Conservation (phyloP, 2,329 filamentous ascomycete genomes). For the Huntiella savannae region DNA sequence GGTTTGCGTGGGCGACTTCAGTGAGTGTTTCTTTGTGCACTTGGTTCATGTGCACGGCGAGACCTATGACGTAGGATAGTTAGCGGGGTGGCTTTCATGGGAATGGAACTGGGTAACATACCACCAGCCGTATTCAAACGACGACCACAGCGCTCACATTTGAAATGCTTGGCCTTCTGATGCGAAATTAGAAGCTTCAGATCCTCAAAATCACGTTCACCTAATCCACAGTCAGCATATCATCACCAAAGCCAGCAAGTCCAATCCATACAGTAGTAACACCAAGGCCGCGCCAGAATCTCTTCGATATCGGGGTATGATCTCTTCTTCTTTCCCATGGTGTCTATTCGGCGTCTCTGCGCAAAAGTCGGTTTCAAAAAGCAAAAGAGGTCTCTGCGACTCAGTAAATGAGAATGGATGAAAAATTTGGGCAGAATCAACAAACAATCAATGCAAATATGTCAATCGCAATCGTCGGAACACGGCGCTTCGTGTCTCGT, state of each 20-base stretch:
- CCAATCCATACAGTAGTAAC: conserved; percentile 63
- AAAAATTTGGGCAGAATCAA: too few relatives aligned
- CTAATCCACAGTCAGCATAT: conserved; percentile 19
- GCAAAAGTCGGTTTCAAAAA: too few relatives aligned
- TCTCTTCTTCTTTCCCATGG: conserved; percentile 81
- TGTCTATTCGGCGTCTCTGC: not conserved
- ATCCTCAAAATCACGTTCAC: conserved; percentile 93
- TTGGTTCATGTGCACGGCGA: conserved; percentile 93
- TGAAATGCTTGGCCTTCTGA: conserved; percentile 99
- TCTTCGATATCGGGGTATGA: conserved; percentile 75
- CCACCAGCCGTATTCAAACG: conserved; percentile 88
- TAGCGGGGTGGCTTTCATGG: not conserved
- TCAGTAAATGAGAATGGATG: too few relatives aligned
- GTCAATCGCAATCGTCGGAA: too few relatives aligned
- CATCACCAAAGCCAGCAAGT: too few relatives aligned
- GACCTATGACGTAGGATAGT: conserved; percentile 33
- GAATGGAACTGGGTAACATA: conserved; percentile 23
- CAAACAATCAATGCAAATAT: too few relatives aligned
- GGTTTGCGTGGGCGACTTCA: conserved; percentile 78
- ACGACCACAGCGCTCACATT: conserved; percentile 78
- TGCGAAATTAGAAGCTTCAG: conserved; percentile 90
- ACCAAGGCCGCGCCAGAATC: conserved; percentile 75
- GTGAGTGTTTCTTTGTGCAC: conserved; percentile 88
- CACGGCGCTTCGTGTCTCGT: too few relatives aligned
- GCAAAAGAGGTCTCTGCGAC: too few relatives aligned